Evolutionary conservation across 2,329 filamentous ascomycete genomes (phyloP).

Genomic region (Stachybotrys elegans): DNA sequence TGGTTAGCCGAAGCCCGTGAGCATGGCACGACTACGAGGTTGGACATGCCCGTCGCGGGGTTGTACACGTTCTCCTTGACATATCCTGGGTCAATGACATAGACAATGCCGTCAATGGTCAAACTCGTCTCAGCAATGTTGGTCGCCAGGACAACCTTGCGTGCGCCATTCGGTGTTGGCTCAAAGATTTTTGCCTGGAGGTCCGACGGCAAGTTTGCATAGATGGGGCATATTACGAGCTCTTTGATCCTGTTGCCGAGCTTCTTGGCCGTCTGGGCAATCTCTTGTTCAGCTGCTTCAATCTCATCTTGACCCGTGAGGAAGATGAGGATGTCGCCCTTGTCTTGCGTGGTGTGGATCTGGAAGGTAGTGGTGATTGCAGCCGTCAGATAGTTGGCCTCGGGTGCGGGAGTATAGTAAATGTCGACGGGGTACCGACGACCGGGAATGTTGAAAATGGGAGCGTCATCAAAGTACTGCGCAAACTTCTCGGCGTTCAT

Average conservation of each 20-base stretch:
- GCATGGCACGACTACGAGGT: conserved; percentile 83
- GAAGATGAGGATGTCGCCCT: conserved; percentile 90
- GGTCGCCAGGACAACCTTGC: conserved; percentile 90
- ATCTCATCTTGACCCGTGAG: conserved; percentile 96
- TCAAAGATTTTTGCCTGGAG: conserved; percentile 93
- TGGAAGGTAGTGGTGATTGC: conserved; percentile 93
- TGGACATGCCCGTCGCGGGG: conserved; percentile 86
- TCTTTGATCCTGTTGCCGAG: conserved; percentile 80
- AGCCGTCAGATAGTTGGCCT: conserved; percentile 89
- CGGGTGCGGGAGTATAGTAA: conserved; percentile 83
- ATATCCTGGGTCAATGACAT: conserved; percentile 92
- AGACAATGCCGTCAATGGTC: conserved; percentile 93
- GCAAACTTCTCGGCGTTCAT: conserved; percentile 93
- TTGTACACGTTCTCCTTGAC: conserved; percentile 96
- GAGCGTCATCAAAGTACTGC: conserved; percentile 84
- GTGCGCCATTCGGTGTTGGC: conserved; percentile 75
- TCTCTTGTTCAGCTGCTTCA: conserved; percentile 75
- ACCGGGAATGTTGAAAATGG: conserved; percentile 92
- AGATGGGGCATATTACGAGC: conserved; percentile 87
- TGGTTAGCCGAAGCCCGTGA: conserved; percentile 91
- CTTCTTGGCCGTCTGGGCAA: conserved; percentile 82
- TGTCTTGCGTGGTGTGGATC: conserved; percentile 81
- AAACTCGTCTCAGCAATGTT: conserved; percentile 96
- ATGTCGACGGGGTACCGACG: conserved; percentile 86
- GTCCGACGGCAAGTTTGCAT: conserved; percentile 87